A percentile compares a stretch with the other conserved stretches of the same genome.
phyloP scores from a whole-genome alignment of 345 rosid species.

The Salix koriyanagi region DNA sequence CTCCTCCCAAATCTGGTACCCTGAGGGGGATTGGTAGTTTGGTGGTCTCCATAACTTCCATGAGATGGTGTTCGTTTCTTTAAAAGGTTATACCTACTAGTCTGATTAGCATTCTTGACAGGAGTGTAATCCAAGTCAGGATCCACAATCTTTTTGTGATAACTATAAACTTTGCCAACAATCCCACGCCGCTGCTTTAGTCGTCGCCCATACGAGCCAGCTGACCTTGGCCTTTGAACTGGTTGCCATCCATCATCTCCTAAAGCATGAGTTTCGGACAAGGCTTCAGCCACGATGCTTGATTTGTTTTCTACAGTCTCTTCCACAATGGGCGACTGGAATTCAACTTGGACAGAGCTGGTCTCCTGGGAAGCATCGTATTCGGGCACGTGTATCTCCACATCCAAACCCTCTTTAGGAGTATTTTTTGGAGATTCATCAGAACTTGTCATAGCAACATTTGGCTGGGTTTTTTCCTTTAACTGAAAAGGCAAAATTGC shows the following conservation, averaged over 20 bases:
- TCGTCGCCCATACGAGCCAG: slow-evolving; percentile 65
- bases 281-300: slow-evolving; percentile 26
- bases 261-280: slow-evolving; percentile 51
- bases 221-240: slow-evolving; percentile 85
- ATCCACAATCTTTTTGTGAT: slow-evolving; percentile 68
- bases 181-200: slow-evolving; percentile 81
- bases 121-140: slow-evolving; percentile 46
- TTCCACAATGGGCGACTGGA: slow-evolving; percentile 42
- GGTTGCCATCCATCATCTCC: slow-evolving; percentile 97
- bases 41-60: slow-evolving; percentile 61
- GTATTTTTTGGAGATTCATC: slow-evolving; percentile 44
- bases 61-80: slow-evolving; percentile 63
- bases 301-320: slow-evolving; percentile 39
- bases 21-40: slow-evolving; percentile 43
- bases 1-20: slow-evolving; percentile 76
- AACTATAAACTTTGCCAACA: slow-evolving; percentile 61
- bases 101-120: slow-evolving; percentile 51
- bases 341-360: slow-evolving; percentile 32
- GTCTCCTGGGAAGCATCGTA: slow-evolving; percentile 36
- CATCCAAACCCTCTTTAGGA: slow-evolving; percentile 49
- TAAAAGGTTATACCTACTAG: slow-evolving; percentile 53
- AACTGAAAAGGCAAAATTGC: slow-evolving; percentile 41
- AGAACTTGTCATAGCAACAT: slow-evolving; percentile 31
- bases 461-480: slow-evolving; percentile 51
- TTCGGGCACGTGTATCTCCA: slow-evolving; percentile 36